Percentiles rank a stretch among this genome's conserved stretches.
Evolutionary conservation across 805 yeast species (phyloP).

Genomic region (Cyberlindnera bimundalis): DNA sequence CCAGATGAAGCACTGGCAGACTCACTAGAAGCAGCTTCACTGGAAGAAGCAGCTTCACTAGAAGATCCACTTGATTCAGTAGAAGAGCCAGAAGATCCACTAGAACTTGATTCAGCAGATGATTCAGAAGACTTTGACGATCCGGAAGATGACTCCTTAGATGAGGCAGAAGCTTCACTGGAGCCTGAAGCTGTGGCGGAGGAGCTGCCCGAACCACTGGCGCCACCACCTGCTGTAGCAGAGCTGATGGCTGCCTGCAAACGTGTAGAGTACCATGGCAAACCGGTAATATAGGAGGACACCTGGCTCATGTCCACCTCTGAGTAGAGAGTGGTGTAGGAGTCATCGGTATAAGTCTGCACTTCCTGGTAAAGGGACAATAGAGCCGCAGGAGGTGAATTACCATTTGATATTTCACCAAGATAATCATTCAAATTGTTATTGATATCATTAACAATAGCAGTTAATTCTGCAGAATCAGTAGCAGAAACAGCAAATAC

Average conservation of each 20-base stretch:
- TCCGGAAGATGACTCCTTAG: background rate
- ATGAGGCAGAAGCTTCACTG: slow-evolving; percentile 3
- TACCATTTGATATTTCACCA: slow-evolving; percentile 18
- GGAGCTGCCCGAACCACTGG: too few relatives aligned
- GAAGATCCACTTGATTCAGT: too few relatives aligned
- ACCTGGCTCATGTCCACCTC: slow-evolving; percentile 27
- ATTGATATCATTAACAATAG: slow-evolving; percentile 19
- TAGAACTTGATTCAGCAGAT: background rate
- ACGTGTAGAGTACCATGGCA: slow-evolving; percentile 33
- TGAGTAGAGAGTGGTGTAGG: slow-evolving; percentile 31
- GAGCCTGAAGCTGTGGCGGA: slow-evolving; percentile 6
- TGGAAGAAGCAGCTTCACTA: too few relatives aligned
- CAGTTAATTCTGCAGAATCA: slow-evolving; percentile 9
- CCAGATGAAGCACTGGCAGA: too few relatives aligned
- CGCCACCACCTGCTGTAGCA: too few relatives aligned
- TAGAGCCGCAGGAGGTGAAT: slow-evolving; percentile 29
- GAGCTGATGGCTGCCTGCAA: slow-evolving; percentile 16
- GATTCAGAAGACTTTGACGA: too few relatives aligned
- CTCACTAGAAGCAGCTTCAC: too few relatives aligned
- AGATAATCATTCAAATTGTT: slow-evolving; percentile 21
- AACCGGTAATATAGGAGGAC: slow-evolving; percentile 27
- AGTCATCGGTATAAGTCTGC: slow-evolving; percentile 32
- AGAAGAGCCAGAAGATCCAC: slow-evolving; percentile 3
- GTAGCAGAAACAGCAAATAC: slow-evolving; percentile 3
- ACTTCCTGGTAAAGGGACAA: slow-evolving; percentile 28